Base-by-base conservation (phyloP, 352 stramenopile species). In the Pythium brachiatum region DNA sequence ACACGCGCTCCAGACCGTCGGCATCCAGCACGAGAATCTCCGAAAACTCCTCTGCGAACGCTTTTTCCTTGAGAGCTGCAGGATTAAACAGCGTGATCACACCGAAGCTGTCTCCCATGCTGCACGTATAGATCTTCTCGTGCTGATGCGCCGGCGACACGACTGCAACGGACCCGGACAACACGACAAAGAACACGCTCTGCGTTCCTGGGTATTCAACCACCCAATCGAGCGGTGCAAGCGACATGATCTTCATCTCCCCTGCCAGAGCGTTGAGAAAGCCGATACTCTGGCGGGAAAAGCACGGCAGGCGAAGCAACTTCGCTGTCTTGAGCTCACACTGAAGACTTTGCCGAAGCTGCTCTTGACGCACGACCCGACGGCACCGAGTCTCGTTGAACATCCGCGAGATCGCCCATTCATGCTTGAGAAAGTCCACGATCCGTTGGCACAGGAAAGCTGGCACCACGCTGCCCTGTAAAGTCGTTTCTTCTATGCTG, bases 151-250 rank as follows among this genome's bases (percentile, higher is more conserved):
- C 44, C 5, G 57, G 44, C 3, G 67, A 66, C 6, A 74, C 48
- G 4, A 74, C 52, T 1, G 63, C 58, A 18, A 72, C 47, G 8
- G 51, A 57, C 0, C 68, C 68, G 0, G 55, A 58, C 2, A 69
- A 12, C 18, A 75, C 61, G 2, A 75, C 62, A 15, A 72, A 71
- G 46, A 75, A 64, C 1, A 62, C 2, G 29, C 56, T 62, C 18
- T 75, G 58, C 1, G 62, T 70, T 9, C 55, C 62, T 4, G 67
- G 67, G 25, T 70, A 68, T 29, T 74, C 62, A 20, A 75, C 57
- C 6, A 75, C 31, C 68, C 68, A 75, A 34, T 75, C 68, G 3
- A 75, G 63, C 8, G 68, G 64, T 21, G 68, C 63, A 12, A 75
- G 50, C 16, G 59, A 64, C 27, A 59, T 8, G 9, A 71, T 23